Evolutionary conservation across 768 basidiomycete species (phyloP), one percentile per base, ranked within the genome.

Genomic region (Tremella fuciformis): DNA sequence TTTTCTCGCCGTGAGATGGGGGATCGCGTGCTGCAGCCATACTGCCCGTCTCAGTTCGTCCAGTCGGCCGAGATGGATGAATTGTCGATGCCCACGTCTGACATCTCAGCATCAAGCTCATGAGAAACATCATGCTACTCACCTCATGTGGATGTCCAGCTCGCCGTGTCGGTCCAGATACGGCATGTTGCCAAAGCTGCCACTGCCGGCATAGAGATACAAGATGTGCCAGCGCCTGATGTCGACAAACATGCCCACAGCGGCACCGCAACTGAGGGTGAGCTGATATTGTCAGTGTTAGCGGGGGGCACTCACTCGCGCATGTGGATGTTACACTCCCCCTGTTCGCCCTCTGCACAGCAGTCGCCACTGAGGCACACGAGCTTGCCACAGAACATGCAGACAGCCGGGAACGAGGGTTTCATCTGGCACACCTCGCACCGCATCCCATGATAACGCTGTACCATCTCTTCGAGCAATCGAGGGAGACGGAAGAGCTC

Each of bases 141-240:
- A 91, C 92, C 90, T 85, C 87, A 94, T 90, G 1, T 87, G 88
- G 13, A 89, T 80, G 74, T 98, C 94, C 1, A 91, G 83, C 69
- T 98, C 96, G 0, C 94, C 96, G 60, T 98, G 96, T 0, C 84
- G 84, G 67, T 99, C 96, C 40, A 98, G 82, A 69, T 96, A 98
- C 0, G 94, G 92, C 26, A 93, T 88, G 13, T 85, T 83, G 0
- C 83, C 82, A 77, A 93, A 97, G 2, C 89, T 85, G n/a, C 94
- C 96, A 50, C 86, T 90, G 61, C 85, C 86, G 26, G 87, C 86
- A 70, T 91, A 92, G 16, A 97, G 81, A 75, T 89, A 97, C 13
- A 98, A 74, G 57, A 97, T 71, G n/a, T 87, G 84, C 77, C 91
- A 96, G 18, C 91, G 85, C 74, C 93, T 93, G 64, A 97, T 86